Conservation (phyloP, 306 rosid species). For the Quercus aquifolioides region DNA sequence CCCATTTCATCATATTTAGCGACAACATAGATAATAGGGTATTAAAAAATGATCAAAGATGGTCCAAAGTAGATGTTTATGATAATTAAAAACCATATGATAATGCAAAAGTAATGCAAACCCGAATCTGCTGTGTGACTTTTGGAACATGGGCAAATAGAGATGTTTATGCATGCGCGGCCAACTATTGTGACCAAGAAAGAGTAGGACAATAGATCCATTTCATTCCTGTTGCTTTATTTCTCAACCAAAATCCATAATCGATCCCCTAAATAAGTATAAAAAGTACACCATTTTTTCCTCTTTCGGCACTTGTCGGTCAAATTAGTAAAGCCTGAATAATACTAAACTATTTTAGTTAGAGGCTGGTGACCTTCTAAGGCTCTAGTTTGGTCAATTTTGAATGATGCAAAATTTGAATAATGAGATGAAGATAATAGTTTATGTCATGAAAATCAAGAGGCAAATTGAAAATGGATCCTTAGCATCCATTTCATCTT, state of each 20-base stretch:
- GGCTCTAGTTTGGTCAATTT: background rate
- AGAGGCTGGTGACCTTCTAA: background rate
- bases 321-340: background rate
- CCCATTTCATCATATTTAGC: background rate
- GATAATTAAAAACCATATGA: background rate
- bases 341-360: background rate
- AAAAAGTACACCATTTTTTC: background rate
- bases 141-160: conserved; percentile 19
- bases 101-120: conserved; percentile 12
- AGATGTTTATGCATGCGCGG: conserved; percentile 11
- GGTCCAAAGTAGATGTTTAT: conserved; percentile 4
- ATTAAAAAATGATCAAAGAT: background rate
- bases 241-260: background rate
- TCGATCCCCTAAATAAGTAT: background rate
- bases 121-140: background rate
- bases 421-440: too few relatives aligned
- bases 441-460: too few relatives aligned
- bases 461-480: background rate
- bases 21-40: conserved; percentile 1
- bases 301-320: conserved; percentile 18
- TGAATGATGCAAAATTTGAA: background rate
- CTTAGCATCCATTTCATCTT: background rate
- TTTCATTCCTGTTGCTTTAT: background rate
- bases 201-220: background rate
- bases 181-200: background rate